Conservation (phyloP, 176 grass and related monocot genomes). For the Oryza meyeriana region DNA sequence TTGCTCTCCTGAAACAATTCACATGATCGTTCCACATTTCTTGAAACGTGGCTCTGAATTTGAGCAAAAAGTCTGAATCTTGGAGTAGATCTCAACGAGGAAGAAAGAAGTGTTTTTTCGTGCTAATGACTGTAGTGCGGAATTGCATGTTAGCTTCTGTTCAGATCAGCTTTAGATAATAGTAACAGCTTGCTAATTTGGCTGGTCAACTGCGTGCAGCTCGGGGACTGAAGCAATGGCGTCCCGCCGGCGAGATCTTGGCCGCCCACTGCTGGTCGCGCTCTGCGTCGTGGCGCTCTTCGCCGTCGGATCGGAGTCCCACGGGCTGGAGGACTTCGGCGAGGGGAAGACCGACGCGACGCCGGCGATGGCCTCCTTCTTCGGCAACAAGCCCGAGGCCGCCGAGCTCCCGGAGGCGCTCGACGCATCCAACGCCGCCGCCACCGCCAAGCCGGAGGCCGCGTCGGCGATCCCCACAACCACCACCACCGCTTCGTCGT, state of each 20-base stretch:
- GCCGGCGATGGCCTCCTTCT: constrained; percentile 37
- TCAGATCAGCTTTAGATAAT: neutral
- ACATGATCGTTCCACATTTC: neutral
- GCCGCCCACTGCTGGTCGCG: constrained; percentile 9
- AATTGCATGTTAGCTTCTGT: neutral
- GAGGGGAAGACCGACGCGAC: constrained; percentile 5
- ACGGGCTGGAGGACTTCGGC: constrained; percentile 31
- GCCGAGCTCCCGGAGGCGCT: constrained; percentile 45
- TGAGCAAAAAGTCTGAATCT: neutral
- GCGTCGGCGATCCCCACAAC: constrained; percentile 34
- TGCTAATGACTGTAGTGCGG: neutral
- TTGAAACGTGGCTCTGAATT: neutral
- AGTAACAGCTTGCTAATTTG: neutral
- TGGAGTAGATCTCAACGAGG: neutral
- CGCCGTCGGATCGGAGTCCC: constrained; percentile 34
- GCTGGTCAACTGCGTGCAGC: neutral
- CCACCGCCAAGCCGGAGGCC: constrained; percentile 51
- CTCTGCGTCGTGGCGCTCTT: constrained; percentile 33
- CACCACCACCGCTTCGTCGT: neutral
- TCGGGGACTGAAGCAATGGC: constrained; percentile 29
- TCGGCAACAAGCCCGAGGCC: constrained; percentile 49
- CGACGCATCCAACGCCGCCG: neutral
- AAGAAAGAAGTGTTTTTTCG: neutral
- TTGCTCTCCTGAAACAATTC: neutral
- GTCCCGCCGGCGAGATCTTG: constrained; percentile 18